A percentile compares a stretch with the other conserved stretches of the same genome.
Conservation (phyloP, 345 rosid species). For the Linum usitatissimum region DNA sequence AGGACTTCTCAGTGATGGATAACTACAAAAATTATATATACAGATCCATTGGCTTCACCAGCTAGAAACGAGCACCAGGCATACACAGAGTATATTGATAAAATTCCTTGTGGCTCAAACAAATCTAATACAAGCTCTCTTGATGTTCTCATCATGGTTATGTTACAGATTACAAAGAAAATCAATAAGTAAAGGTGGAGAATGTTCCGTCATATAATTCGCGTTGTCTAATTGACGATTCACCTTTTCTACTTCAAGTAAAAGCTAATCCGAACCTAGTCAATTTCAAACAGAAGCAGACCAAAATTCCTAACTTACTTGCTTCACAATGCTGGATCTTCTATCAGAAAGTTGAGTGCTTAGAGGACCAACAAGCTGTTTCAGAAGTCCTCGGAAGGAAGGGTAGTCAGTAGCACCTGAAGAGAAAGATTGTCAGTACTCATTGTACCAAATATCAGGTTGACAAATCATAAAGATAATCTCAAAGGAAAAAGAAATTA, state of each 20-base stretch:
- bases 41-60: neutral
- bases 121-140: too few species aligned
- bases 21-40: too few species aligned
- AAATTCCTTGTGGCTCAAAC: too few species aligned
- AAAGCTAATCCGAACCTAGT: neutral
- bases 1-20: neutral
- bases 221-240: neutral
- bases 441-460: neutral
- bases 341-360: conserved; percentile 82
- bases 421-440: conserved; percentile 11
- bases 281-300: neutral
- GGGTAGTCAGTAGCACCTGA: conserved; percentile 84
- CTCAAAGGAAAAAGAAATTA: neutral
- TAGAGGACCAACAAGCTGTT: conserved; percentile 84
- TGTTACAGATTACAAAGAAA: too few species aligned
- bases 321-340: conserved; percentile 94
- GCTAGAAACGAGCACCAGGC: too few species aligned
- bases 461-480: too few species aligned
- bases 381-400: conserved; percentile 78
- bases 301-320: conserved; percentile 33
- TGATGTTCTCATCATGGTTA: too few species aligned
- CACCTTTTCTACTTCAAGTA: neutral
- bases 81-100: too few species aligned
- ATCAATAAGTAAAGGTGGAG: too few species aligned
- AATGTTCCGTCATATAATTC: too few species aligned